Base-by-base conservation (phyloP, 179 eudicot species). In the Actinidia arguta region DNA sequence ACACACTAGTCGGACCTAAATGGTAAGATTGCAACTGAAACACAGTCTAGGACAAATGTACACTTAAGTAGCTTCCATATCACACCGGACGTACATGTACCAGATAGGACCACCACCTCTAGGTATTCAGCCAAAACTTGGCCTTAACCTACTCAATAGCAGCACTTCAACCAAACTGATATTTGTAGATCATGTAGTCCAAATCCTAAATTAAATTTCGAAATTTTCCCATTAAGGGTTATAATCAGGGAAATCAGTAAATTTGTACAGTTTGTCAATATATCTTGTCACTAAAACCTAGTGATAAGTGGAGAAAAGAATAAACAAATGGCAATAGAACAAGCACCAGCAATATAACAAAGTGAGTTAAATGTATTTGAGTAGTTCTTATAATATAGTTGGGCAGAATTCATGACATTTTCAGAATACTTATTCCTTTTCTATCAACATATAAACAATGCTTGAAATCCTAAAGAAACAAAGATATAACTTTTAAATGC, bases 371-470 rank as follows among this genome's bases (percentile, higher is more conserved):
- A 67, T 16, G 72, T 42, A 67, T 16, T 13, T 67, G 42, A 39
- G 42, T 39, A 39, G 42, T 39, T 39, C 42, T 39, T 39, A 39
- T 39, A 39, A 39, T 39, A 39, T 39, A 39, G 42, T 39, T 39
- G 72, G 72, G 72, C 46, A 67, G 48, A 36, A 67, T 31, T 36
- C 72, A 67, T 67, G 72, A 16, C 48, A 67, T 67, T 67, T 36
- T 6, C 22, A 67, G 10, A 67, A 18, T 7, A 67, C 72, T 67
- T 39, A 39, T 39, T 39, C 42, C 42, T 39, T 39, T 39, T 39
- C 42, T 39, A 39, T 39, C 42, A 39, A 39, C 3, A 39, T 39
- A 39, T 39, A 39, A 39, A 39, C 42, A 39, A 39, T 39, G 42
- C 42, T 39, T 39, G 42, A 39, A 39, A 39, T 39, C 42, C 42